Evolutionary conservation across 2,329 filamentous ascomycete species (phyloP).

Genomic region (Xenosphaeropsis pyriputrescens): DNA sequence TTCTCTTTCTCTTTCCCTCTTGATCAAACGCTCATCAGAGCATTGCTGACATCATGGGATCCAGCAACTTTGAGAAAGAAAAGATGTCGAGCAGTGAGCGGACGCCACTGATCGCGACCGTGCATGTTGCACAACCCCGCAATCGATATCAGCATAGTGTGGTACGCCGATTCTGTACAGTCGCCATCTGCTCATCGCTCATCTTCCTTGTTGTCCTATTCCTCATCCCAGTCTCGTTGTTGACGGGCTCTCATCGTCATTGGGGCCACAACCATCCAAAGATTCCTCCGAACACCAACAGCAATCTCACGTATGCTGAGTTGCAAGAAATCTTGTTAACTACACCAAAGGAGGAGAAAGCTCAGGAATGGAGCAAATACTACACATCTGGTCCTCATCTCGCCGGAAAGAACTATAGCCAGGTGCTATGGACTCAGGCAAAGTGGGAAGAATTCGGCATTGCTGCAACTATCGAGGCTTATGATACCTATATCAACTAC

Average conservation of each 20-base stretch:
- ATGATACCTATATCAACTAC: conserved; percentile 69
- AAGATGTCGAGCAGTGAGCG: conserved; percentile 25
- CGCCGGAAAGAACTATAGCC: conserved; percentile 63
- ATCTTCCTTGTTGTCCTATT: conserved; percentile 24
- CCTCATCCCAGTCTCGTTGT: conserved; percentile 29
- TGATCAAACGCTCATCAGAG: too few relatives aligned
- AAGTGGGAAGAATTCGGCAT: conserved; percentile 62
- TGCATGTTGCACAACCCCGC: conserved; percentile 36
- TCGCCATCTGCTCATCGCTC: conserved; percentile 39
- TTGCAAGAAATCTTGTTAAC: conserved; percentile 41
- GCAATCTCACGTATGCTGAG: conserved; percentile 27
- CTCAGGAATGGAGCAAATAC: conserved; percentile 61
- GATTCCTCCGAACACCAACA: conserved; percentile 9
- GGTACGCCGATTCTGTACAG: conserved; percentile 50
- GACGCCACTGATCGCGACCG: conserved; percentile 52
- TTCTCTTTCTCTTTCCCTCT: too few relatives aligned
- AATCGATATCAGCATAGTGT: conserved; percentile 43
- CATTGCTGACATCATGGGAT: too few relatives aligned
- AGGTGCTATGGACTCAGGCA: conserved; percentile 56
- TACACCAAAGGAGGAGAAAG: conserved; percentile 39
- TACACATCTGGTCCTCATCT: conserved; percentile 66
- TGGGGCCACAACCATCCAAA: conserved; percentile 18
- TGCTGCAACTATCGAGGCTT: conserved; percentile 44
- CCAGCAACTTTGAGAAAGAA: conserved; percentile 2
- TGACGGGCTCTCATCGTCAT: conserved; percentile 16